Base-by-base conservation (phyloP, 148 eudicot genomes). In the Nepenthes gracilis region DNA sequence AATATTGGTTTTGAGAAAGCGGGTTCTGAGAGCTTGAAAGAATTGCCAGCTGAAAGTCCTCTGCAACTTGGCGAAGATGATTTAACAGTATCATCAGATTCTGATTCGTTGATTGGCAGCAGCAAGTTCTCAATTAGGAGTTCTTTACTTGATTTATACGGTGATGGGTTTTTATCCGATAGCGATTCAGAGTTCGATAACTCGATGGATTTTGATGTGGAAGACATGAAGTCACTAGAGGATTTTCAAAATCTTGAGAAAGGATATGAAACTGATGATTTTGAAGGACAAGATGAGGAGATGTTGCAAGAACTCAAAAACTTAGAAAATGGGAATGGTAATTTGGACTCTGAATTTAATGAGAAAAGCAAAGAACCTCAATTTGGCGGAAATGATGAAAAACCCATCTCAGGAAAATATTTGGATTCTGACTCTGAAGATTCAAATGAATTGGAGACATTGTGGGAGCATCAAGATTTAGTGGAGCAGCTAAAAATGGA, bases 391-490 rank as follows among this genome's bases (percentile, higher is more conserved):
- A 48, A 37, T 43, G 72, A 62, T 9, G 85, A 64, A 60, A 71
- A 76, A 40, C 33, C 43, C 36, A 69, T 43, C 53, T 66, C 79
- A 58, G 74, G 70, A 50, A 75, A 70, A 50, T 48, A 55, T 55
- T 62, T 69, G 12, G 68, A 52, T 5, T 72, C 71, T 10, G 64
- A 83, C 66, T 70, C 75, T 1, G 90, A 77, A 55, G 78, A 85
- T 51, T 33, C 59, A 6, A 65, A 56, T 23, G 68, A 43, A 14
- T 36, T 87, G 62, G 97, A 91, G 71, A 61, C 80, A 23, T 60
- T 82, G 33, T 89, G 99, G 99, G 99, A 94, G 74, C 99, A 94
- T 70, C 99, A 94, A 67, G 86, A 94, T 36, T 64, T 94, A 78
- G 78, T 89, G 37, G 99, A 94, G 55, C 99, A 89, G 69, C 72